Conservation (phyloP, 176 grass and related monocot genomes). For the Musa beccarii region DNA sequence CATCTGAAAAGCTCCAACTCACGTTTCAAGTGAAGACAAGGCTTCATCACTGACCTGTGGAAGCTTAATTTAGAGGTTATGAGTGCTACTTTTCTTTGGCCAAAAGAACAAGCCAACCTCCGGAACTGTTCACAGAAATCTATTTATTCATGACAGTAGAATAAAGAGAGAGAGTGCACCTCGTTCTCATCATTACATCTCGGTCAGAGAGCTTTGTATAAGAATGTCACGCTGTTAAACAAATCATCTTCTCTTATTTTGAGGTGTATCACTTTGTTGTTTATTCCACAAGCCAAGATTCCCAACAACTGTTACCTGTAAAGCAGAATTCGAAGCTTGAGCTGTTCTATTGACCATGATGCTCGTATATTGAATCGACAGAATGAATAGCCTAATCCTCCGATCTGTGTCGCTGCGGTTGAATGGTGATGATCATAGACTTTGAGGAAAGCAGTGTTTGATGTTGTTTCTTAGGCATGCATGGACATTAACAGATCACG, state of each 20-base stretch:
- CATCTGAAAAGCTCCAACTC: no score
- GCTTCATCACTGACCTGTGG: no score
- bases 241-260: neutral
- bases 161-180: neutral
- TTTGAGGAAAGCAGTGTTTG: no score
- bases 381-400: no score
- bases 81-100: neutral
- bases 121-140: no score
- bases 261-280: neutral
- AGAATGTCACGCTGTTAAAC: neutral
- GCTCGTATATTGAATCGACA: no score
- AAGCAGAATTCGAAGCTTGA: neutral
- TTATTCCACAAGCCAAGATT: neutral
- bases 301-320: conserved; percentile 4
- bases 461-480: no score
- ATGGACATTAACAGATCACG: no score
- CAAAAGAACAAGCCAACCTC: neutral
- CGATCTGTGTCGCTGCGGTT: neutral
- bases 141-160: no score
- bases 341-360: neutral
- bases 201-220: neutral
- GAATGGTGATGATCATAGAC: neutral
- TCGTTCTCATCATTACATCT: neutral
- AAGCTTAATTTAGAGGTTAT: no score
- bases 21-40: no score